Evolutionary conservation across 169 alveolate genomes (phyloP).

Genomic region (Cytauxzoon felis): DNA sequence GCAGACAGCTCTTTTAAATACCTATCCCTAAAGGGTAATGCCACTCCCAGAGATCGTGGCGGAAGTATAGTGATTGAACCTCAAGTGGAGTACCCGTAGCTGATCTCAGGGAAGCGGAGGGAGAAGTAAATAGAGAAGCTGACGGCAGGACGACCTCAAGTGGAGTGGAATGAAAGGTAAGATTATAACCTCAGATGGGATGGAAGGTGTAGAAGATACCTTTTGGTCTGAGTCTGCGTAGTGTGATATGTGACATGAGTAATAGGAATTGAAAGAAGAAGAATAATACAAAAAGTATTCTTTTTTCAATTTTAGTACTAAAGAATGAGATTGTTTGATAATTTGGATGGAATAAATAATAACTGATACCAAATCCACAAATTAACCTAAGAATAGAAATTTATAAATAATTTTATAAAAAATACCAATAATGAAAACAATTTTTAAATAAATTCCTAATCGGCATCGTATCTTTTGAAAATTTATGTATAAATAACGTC

Average conservation of each 20-base stretch:
- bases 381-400: constrained; percentile 63
- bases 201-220: constrained; percentile 33
- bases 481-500: constrained; percentile 93
- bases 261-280: constrained; percentile 87
- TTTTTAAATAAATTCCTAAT: constrained; percentile 87
- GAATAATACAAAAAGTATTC: constrained; percentile 42
- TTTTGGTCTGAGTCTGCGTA: constrained; percentile 87
- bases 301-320: constrained; percentile 36
- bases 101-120: too few relatives aligned
- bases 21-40: too few relatives aligned
- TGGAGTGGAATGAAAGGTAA: background rate
- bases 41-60: too few relatives aligned
- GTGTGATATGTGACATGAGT: constrained; percentile 88
- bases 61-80: too few relatives aligned
- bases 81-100: too few relatives aligned
- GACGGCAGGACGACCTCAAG: too few relatives aligned
- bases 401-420: background rate
- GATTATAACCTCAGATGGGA: background rate
- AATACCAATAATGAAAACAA: constrained; percentile 95
- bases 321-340: constrained; percentile 74
- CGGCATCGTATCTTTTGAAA: constrained; percentile 97
- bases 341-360: constrained; percentile 90
- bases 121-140: too few relatives aligned
- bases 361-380: constrained; percentile 87
- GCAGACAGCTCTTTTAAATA: too few relatives aligned